These are phyloP conservation scores for Thoreauomyces humboldtii DNA, from an alignment of 192 early-diverging fungal genomes.

Conservation along the genomic window DNA sequence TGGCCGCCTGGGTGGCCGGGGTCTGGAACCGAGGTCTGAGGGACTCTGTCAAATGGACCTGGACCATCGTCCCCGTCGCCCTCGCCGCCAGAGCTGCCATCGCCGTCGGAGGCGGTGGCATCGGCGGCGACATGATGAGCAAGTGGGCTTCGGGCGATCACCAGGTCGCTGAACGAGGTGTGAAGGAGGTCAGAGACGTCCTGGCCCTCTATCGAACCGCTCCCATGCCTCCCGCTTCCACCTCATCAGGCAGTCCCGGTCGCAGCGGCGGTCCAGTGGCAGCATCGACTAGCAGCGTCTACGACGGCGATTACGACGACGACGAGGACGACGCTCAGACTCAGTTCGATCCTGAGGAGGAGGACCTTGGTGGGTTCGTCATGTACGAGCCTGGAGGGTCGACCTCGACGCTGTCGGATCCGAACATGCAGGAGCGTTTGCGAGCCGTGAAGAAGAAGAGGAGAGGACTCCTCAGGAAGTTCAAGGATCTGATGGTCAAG, in stretches of 20 bases:
- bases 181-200: slow-evolving; percentile 13
- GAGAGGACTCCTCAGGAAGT: not conserved
- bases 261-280: not conserved
- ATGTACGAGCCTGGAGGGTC: not conserved
- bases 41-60: slow-evolving; percentile 16
- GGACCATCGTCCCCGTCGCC: slow-evolving; percentile 14
- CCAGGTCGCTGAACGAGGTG: slow-evolving; percentile 3
- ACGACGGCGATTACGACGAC: slow-evolving; percentile 1
- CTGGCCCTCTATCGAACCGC: slow-evolving; percentile 5
- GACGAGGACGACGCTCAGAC: slow-evolving; percentile 1
- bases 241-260: not conserved
- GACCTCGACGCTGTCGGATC: not conserved
- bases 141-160: slow-evolving; percentile 14
- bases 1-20: slow-evolving; percentile 2
- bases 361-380: slow-evolving; percentile 13
- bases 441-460: slow-evolving; percentile 13
- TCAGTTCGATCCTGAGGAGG: not conserved
- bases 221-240: not conserved
- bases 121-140: slow-evolving; percentile 19
- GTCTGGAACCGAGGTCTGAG: slow-evolving; percentile 2
- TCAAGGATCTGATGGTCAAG: slow-evolving; percentile 16
- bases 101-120: slow-evolving; percentile 21
- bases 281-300: too few relatives aligned
- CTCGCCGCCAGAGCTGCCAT: slow-evolving; percentile 24
- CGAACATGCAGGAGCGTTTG: too few relatives aligned